Evolutionary conservation across 1,284 basidiomycete species (phyloP).

Genomic region (Ustilago hordei): DNA sequence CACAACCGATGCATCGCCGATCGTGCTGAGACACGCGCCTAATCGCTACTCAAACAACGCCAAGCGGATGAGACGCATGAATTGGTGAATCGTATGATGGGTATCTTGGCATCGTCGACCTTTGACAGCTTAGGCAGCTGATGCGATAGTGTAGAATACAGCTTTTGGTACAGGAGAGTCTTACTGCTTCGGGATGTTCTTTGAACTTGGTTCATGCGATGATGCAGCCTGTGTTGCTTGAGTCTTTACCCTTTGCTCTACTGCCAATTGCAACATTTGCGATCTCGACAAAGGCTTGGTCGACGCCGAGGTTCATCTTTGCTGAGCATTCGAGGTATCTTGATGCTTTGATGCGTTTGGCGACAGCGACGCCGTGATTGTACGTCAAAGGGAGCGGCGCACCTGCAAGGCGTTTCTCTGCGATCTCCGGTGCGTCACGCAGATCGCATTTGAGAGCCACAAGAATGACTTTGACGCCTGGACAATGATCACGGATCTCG

Average conservation of each 20-base stretch:
- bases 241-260: background rate
- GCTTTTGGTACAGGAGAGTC: background rate
- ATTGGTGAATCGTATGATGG: background rate
- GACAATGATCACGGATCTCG: slow-evolving; percentile 85
- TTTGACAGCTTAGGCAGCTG: background rate
- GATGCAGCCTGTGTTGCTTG: slow-evolving; percentile 7
- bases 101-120: background rate
- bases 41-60: background rate
- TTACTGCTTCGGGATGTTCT: background rate
- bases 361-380: slow-evolving; percentile 74
- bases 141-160: slow-evolving; percentile 8
- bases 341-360: slow-evolving; percentile 38
- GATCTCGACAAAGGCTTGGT: slow-evolving; percentile 79
- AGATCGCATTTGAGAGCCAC: slow-evolving; percentile 89
- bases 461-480: slow-evolving; percentile 84
- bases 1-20: background rate
- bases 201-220: slow-evolving; percentile 13
- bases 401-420: slow-evolving; percentile 71
- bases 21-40: background rate
- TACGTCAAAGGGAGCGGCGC: slow-evolving; percentile 80
- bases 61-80: background rate
- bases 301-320: slow-evolving; percentile 91
- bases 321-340: slow-evolving; percentile 83
- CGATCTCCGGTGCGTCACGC: slow-evolving; percentile 79
- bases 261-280: slow-evolving; percentile 24